These are phyloP conservation scores for Paragyromitra xinjiangensis DNA, from an alignment of 495 filamentous ascomycete genomes.

Conservation along the genomic window DNA sequence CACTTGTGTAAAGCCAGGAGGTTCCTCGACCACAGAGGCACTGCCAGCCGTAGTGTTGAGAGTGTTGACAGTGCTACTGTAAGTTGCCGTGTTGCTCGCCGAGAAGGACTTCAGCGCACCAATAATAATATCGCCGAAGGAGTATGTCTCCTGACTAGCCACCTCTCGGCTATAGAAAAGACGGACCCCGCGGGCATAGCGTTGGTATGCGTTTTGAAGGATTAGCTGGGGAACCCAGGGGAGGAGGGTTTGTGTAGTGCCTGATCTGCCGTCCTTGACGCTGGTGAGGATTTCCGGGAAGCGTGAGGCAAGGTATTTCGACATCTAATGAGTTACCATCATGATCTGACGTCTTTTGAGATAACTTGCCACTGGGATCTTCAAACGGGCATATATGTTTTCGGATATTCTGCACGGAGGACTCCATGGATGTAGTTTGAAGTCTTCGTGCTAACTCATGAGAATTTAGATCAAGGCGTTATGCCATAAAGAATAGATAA, in stretches of 20 bases:
- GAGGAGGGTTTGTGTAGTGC: conserved; percentile 26
- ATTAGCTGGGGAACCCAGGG: conserved; percentile 34
- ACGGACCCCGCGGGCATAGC: conserved; percentile 26
- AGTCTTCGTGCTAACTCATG: conserved; percentile 8
- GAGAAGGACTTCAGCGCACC: conserved; percentile 33
- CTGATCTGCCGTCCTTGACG: conserved; percentile 33
- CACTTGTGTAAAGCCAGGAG: conserved; percentile 19
- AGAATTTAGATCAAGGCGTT: conserved; percentile 24
- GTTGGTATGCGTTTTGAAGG: conserved; percentile 38
- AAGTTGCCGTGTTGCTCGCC: neutral
- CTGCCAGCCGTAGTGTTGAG: neutral
- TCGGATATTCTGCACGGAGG: conserved; percentile 12
- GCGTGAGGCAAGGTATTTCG: conserved; percentile 24
- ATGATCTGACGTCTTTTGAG: conserved; percentile 19
- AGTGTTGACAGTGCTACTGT: neutral
- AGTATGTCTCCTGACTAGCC: conserved; percentile 38
- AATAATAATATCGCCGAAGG: conserved; percentile 33
- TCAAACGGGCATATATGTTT: conserved; percentile 11
- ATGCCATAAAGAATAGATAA: neutral
- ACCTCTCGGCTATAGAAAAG: conserved; percentile 38
- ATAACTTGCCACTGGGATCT: neutral
- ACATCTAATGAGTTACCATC: conserved; percentile 36
- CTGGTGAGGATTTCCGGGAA: conserved; percentile 32
- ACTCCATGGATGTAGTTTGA: conserved; percentile 10
- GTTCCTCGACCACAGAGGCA: conserved; percentile 10